Percentiles rank a stretch among this genome's conserved stretches.
phyloP scores from a whole-genome alignment of 768 basidiomycete species.

The Russula dissimulans region DNA sequence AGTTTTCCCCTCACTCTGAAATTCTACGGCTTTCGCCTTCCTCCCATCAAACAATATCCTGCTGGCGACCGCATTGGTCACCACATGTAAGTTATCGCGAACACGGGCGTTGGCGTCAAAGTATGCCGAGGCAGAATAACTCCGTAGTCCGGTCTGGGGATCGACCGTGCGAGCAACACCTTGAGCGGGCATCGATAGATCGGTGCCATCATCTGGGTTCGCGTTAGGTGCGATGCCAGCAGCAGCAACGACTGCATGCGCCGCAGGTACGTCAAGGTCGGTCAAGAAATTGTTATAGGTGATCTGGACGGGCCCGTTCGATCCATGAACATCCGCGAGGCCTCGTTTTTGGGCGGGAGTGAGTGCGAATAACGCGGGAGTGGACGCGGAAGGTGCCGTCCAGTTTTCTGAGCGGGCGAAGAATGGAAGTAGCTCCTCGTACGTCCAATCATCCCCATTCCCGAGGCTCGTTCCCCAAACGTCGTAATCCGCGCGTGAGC shows the following conservation, averaged over 20 bases:
- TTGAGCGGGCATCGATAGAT: constrained; percentile 15
- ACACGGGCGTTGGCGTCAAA: constrained; percentile 3
- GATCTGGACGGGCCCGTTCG: constrained; percentile 8
- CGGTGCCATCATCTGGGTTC: constrained; percentile 15
- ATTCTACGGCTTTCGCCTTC: constrained; percentile 13
- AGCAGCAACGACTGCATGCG: constrained; percentile 11
- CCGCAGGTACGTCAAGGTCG: constrained; percentile 15
- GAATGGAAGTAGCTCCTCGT: constrained; percentile 13
- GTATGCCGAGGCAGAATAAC: constrained; percentile 15
- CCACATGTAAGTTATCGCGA: constrained; percentile 9
- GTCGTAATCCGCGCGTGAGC: constrained; percentile 15
- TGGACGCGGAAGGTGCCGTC: constrained; percentile 6
- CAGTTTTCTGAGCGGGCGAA: constrained; percentile 16
- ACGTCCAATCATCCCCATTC: constrained; percentile 16
- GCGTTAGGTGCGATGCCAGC: constrained; percentile 7
- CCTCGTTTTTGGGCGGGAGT: constrained; percentile 6
- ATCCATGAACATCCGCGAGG: constrained; percentile 3
- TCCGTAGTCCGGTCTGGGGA: constrained; percentile 9
- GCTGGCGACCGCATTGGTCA: constrained; percentile 12
- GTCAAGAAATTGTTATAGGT: constrained; percentile 18
- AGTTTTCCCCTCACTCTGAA: constrained; percentile 7
- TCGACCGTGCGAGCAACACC: constrained; percentile 16
- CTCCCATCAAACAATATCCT: constrained; percentile 9
- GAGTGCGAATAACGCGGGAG: constrained; percentile 5
- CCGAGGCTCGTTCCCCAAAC: constrained; percentile 12